Conservation (phyloP, 108 stramenopile species). For the Nitzschia inconspicua region DNA sequence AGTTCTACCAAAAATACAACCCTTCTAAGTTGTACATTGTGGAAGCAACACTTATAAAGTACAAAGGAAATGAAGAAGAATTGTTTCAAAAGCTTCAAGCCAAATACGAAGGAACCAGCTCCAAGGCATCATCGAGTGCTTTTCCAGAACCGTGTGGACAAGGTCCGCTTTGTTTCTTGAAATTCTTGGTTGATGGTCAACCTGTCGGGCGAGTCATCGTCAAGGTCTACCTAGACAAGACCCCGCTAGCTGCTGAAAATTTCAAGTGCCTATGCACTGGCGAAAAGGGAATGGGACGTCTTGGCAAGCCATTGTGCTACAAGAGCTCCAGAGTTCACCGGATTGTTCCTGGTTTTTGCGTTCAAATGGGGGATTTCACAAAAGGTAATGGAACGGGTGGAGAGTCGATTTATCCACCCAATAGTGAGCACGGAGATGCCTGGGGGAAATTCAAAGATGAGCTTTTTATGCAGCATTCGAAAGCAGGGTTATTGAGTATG, state of each 20-base stretch:
- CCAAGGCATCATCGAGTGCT: background rate
- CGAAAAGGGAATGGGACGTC: constrained; percentile 26
- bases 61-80: constrained; percentile 55
- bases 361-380: constrained; percentile 85
- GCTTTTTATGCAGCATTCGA: constrained; percentile 55
- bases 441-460: constrained; percentile 82
- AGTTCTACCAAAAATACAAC: constrained; percentile 69
- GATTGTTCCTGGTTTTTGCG: constrained; percentile 63
- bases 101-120: constrained; percentile 33
- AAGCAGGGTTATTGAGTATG: constrained; percentile 68
- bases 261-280: constrained; percentile 88
- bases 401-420: constrained; percentile 57
- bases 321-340: constrained; percentile 59
- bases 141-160: constrained; percentile 27
- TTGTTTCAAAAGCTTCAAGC: constrained; percentile 65
- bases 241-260: constrained; percentile 86
- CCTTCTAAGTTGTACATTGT: constrained; percentile 64
- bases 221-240: constrained; percentile 75
- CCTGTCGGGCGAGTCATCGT: constrained; percentile 60
- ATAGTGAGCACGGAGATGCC: constrained; percentile 23
- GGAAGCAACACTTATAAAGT: constrained; percentile 52
- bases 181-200: constrained; percentile 67
- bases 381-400: constrained; percentile 84
- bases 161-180: constrained; percentile 60
- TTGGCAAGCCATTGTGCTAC: constrained; percentile 26